Conservation (phyloP, 345 rosid genomes). For the Bretschneidera sinensis region DNA sequence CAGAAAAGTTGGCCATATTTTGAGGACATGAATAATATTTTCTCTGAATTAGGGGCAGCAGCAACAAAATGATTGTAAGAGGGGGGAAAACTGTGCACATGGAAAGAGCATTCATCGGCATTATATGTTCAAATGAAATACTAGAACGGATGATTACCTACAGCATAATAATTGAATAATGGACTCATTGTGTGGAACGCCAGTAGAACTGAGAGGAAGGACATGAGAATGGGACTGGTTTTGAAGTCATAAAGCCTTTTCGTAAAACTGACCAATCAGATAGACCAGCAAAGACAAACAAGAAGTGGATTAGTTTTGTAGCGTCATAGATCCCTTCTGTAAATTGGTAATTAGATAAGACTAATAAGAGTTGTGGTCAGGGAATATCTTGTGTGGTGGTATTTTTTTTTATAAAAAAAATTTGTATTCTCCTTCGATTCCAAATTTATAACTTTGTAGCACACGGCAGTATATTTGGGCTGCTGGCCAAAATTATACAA, state of each 20-base stretch:
- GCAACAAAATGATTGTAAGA: constrained; percentile 26
- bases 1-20: constrained; percentile 65
- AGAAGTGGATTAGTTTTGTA: background rate
- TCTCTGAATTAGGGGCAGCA: constrained; percentile 44
- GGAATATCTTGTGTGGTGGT: background rate
- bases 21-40: constrained; percentile 57
- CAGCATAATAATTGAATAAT: background rate
- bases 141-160: background rate
- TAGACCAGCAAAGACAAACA: background rate
- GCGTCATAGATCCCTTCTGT: constrained; percentile 1
- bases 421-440: no score
- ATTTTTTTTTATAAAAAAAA: no score
- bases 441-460: no score
- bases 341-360: background rate
- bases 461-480: no score
- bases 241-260: background rate
- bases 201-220: no score
- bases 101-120: background rate
- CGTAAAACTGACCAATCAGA: background rate
- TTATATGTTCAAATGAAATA: background rate
- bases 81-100: background rate
- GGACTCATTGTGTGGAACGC: background rate
- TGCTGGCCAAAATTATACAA: no score
- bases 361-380: background rate
- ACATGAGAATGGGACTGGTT: background rate